Evolutionary conservation across 306 rosid genomes (phyloP).

Genomic region (Lathyrus sativus): DNA sequence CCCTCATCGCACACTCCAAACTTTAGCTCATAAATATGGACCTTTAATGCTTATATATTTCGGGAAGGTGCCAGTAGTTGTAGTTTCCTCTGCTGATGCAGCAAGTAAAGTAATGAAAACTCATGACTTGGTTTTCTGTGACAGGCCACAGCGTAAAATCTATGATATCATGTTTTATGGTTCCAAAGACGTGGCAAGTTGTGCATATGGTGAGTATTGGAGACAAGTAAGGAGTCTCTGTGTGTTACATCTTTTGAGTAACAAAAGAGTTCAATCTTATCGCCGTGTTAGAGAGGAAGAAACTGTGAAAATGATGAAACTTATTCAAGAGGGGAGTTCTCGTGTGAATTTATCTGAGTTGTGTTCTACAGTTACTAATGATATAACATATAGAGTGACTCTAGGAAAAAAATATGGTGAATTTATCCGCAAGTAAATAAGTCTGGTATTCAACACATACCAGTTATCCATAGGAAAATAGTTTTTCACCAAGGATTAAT

Average conservation of each 20-base stretch:
- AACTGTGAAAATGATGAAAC: conserved; percentile 16
- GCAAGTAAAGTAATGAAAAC: conserved; percentile 32
- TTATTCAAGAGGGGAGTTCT: neutral
- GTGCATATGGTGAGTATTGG: conserved; percentile 35
- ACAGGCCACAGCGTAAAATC: conserved; percentile 28
- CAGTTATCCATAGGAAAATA: too few relatives aligned
- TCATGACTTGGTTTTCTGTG: conserved; percentile 23
- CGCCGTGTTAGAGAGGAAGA: conserved; percentile 27
- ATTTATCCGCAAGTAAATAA: too few relatives aligned
- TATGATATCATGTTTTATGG: conserved; percentile 17
- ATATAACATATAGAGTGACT: conserved; percentile 31
- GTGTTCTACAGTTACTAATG: conserved; percentile 27
- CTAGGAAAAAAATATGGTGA: conserved; percentile 32
- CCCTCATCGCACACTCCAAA: conserved; percentile 21
- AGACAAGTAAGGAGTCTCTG: conserved; percentile 24
- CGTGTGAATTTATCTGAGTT: conserved; percentile 26
- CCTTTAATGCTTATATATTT: conserved; percentile 23
- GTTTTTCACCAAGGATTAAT: too few relatives aligned
- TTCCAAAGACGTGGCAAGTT: conserved; percentile 19
- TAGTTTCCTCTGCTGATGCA: conserved; percentile 16
- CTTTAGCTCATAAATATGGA: conserved; percentile 28
- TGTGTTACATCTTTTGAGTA: conserved; percentile 34
- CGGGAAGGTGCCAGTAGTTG: conserved; percentile 19
- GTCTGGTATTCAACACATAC: too few relatives aligned
- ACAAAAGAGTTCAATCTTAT: conserved; percentile 30